Percentiles rank a stretch among this genome's conserved stretches.
Conservation (phyloP, 345 rosid species). For the Brassica cretica region DNA sequence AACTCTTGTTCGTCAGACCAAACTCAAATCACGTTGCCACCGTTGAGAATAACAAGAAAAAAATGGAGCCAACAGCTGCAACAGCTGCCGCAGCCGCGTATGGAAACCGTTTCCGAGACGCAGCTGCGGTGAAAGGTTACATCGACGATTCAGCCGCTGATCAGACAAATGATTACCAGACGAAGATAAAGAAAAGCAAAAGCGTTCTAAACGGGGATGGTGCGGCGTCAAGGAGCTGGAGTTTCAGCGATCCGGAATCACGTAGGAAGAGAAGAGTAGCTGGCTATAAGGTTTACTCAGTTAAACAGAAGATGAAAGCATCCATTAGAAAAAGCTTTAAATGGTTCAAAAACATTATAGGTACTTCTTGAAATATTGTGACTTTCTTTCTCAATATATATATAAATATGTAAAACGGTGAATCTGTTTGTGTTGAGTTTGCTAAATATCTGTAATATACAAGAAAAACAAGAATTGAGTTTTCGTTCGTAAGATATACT, state of each 20-base stretch:
- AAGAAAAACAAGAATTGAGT: not conserved
- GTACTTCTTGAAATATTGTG: constrained; percentile 23
- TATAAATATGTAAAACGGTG: not conserved
- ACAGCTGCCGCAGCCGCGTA: not conserved
- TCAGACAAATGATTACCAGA: constrained; percentile 28
- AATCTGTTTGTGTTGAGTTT: constrained; percentile 6
- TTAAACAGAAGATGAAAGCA: constrained; percentile 89
- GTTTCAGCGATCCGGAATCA: constrained; percentile 75
- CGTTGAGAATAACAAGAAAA: constrained; percentile 26
- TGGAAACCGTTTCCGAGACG: constrained; percentile 3
- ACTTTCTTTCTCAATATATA: not conserved
- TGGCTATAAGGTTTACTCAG: constrained; percentile 72
- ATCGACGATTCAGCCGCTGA: constrained; percentile 3
- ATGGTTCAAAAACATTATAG: constrained; percentile 69
- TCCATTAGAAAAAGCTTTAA: constrained; percentile 80
- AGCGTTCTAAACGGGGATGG: constrained; percentile 31
- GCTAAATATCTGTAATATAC: constrained; percentile 1
- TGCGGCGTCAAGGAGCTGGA: constrained; percentile 52
- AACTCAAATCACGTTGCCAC: constrained; percentile 10
- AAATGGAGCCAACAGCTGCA: constrained; percentile 23
- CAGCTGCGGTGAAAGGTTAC: not conserved
- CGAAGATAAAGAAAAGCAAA: constrained; percentile 33
- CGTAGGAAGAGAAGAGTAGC: constrained; percentile 96
- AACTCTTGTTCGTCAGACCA: constrained; percentile 20
- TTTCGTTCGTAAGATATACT: not conserved